A percentile compares a stretch with the other conserved stretches of the same genome.
These are phyloP conservation scores for Penicillium sp. DNA, from an alignment of 2,329 filamentous ascomycete species.

Conservation along the genomic window DNA sequence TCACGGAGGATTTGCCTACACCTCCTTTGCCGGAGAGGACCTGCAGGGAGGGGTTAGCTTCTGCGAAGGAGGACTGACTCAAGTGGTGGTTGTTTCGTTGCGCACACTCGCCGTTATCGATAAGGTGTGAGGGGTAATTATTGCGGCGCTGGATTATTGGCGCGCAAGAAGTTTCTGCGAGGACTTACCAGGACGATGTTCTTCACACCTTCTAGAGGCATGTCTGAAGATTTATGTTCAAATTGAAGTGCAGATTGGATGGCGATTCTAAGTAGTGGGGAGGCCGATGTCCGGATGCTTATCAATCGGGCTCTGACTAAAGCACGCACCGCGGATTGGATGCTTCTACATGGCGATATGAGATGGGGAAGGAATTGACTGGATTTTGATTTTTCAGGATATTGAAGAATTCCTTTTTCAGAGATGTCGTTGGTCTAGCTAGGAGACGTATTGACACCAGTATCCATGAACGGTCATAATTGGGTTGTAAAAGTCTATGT, in stretches of 20 bases:
- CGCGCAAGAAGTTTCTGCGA: not conserved
- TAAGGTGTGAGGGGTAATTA: conserved; percentile 29
- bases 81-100: not conserved
- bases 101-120: conserved; percentile 36
- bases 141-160: not conserved
- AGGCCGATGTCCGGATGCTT: conserved; percentile 24
- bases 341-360: not conserved
- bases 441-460: not conserved
- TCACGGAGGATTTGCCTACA: conserved; percentile 97
- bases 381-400: not conserved
- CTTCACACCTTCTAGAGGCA: conserved; percentile 45
- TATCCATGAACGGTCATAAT: conserved; percentile 1
- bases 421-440: conserved; percentile 2
- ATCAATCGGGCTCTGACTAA: conserved; percentile 27
- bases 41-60: conserved; percentile 30
- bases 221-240: conserved; percentile 16
- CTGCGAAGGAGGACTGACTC: not conserved
- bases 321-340: conserved; percentile 1
- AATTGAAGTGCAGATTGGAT: not conserved
- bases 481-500: conserved; percentile 2
- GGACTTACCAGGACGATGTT: conserved; percentile 43
- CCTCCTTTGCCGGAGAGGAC: conserved; percentile 95
- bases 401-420: not conserved
- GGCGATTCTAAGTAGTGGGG: conserved; percentile 12
- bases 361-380: not conserved